Evolutionary conservation across 768 basidiomycete species (phyloP).

Genomic region (Panellus pusillus): DNA sequence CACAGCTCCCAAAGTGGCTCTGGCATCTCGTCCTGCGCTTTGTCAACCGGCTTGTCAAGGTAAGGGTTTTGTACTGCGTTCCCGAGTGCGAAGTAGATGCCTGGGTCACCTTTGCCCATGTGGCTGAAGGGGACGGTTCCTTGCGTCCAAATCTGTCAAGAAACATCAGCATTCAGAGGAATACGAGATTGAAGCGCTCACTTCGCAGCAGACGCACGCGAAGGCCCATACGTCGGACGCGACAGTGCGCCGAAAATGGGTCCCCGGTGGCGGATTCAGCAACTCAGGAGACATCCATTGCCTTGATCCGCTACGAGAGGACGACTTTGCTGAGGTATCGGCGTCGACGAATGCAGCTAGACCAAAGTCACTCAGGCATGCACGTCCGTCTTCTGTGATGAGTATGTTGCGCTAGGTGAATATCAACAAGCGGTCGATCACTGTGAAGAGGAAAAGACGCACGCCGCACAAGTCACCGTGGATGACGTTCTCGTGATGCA

Average conservation of each 20-base stretch:
- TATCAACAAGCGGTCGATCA: not conserved
- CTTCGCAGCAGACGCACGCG: not conserved
- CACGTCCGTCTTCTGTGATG: slow-evolving; percentile 9
- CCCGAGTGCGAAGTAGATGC: too few relatives aligned
- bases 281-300: slow-evolving; percentile 7
- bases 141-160: too few relatives aligned
- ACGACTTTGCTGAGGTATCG: slow-evolving; percentile 3
- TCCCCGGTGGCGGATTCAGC: not conserved
- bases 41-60: not conserved
- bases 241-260: not conserved
- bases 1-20: not conserved
- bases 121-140: too few relatives aligned
- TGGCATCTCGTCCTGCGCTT: not conserved
- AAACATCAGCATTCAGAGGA: too few relatives aligned
- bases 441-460: not conserved
- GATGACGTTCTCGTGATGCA: not conserved
- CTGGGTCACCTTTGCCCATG: too few relatives aligned
- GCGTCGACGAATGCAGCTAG: slow-evolving; percentile 16
- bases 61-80: not conserved
- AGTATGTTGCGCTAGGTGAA: slow-evolving; percentile 23
- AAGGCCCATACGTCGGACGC: slow-evolving; percentile 6
- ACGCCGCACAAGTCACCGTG: slow-evolving; percentile 8
- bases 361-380: slow-evolving; percentile 22
- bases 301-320: not conserved
- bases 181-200: too few relatives aligned